Conservation (phyloP, 2,329 filamentous ascomycete species). For the Colletotrichum tropicicola region DNA sequence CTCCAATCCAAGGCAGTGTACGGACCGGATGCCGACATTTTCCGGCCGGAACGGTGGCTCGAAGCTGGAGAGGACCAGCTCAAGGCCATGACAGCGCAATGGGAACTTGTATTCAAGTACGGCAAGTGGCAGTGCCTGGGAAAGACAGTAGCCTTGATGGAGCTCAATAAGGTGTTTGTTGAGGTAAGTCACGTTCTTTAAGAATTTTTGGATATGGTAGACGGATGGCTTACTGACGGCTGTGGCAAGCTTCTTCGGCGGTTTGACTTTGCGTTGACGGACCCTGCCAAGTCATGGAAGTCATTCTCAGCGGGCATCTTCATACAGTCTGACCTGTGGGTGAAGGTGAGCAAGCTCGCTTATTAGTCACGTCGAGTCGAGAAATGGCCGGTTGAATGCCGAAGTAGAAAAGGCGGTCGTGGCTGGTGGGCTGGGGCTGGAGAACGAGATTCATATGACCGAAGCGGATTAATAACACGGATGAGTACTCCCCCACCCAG, state of each 20-base stretch:
- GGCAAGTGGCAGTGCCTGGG: slow-evolving; percentile 57
- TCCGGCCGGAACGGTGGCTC: slow-evolving; percentile 60
- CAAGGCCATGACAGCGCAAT: slow-evolving; percentile 45
- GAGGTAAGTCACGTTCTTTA: too few relatives aligned
- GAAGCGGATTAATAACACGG: too few relatives aligned
- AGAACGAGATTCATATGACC: too few relatives aligned
- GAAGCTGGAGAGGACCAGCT: slow-evolving; percentile 43
- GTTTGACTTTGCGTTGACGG: slow-evolving; percentile 42
- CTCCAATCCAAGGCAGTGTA: slow-evolving; percentile 46
- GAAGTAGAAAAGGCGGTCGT: too few relatives aligned
- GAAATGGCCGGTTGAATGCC: neutral
- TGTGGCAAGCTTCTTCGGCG: slow-evolving; percentile 40
- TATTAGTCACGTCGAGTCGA: neutral
- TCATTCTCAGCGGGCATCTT: slow-evolving; percentile 44
- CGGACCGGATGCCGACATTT: slow-evolving; percentile 50
- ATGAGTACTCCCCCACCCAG: too few relatives aligned
- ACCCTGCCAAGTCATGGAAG: slow-evolving; percentile 42
- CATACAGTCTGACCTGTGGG: slow-evolving; percentile 41
- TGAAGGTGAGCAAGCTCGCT: slow-evolving; percentile 34
- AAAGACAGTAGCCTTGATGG: slow-evolving; percentile 52
- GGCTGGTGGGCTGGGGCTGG: too few relatives aligned
- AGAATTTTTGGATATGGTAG: too few relatives aligned
- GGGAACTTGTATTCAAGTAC: slow-evolving; percentile 53
- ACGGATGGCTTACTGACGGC: neutral
- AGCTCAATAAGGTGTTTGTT: slow-evolving; percentile 53